These are phyloP conservation scores for Fusarium circinatum DNA, from an alignment of 2,329 filamentous ascomycete genomes.

Conservation along the genomic window DNA sequence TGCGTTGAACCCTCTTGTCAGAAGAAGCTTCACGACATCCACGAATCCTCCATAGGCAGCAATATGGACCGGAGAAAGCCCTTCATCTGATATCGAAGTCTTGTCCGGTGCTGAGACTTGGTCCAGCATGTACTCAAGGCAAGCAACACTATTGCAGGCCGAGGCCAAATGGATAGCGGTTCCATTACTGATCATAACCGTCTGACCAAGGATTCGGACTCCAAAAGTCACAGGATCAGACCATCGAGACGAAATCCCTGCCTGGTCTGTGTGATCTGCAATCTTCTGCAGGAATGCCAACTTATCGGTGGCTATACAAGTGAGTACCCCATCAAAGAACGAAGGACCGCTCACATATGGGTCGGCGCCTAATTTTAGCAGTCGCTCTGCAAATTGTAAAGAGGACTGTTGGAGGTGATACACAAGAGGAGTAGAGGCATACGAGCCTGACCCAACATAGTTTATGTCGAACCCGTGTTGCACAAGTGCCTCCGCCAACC, in stretches of 20 bases:
- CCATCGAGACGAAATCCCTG: not conserved
- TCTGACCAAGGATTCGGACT: not conserved
- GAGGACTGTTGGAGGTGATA: not conserved
- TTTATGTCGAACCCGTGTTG: not conserved
- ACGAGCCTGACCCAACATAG: no score
- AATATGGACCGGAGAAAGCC: slow-evolving; percentile 1
- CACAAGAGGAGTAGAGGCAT: not conserved
- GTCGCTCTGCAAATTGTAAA: not conserved
- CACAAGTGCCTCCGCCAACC: slow-evolving; percentile 4
- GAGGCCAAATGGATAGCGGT: not conserved
- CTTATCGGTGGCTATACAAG: not conserved
- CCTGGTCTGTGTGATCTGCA: no score
- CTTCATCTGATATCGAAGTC: not conserved
- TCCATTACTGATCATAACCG: not conserved
- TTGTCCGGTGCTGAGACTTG: not conserved
- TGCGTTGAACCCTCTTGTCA: not conserved
- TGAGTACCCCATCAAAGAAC: not conserved
- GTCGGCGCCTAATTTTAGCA: not conserved
- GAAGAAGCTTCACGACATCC: not conserved
- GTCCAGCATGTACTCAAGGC: not conserved
- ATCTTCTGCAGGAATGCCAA: not conserved
- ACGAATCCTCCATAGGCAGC: not conserved
- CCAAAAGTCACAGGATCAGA: not conserved
- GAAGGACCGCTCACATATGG: not conserved
- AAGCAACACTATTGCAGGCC: not conserved